Base-by-base conservation (phyloP, 164 flowering plant species). In the Saururus chinensis region DNA sequence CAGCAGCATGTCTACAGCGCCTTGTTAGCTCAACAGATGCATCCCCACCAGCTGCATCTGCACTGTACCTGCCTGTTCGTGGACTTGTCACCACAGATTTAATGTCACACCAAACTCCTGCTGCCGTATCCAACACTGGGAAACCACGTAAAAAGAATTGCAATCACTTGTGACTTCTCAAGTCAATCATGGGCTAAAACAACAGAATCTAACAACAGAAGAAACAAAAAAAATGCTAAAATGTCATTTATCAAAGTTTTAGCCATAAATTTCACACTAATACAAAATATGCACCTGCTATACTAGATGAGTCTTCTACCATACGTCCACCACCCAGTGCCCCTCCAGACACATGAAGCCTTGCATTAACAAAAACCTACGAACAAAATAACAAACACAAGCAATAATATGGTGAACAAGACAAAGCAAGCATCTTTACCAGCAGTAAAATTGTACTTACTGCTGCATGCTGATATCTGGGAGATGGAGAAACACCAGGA, bases 381-480 rank as follows among this genome's bases (percentile, higher is more conserved):
- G 63, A 65, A 20, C 20, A 42, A 52, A 19, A 40, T 53, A 10
- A 40, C n/a, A 0, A 4, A 66, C 11, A 11, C 51, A 52, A 20
- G 17, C 49, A 48, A 40, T n/a, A 41, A 45, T 51, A 35, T 52
- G 14, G 54, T 8, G n/a, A 25, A 58, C 48, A 48, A 58, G 19
- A 62, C 10, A 16, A 19, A 25, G 9, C 41, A 42, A 60, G 51
- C 49, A 71, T 70, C 42, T 8, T 19, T 49, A 21, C 13, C 40
- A 48, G 57, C 10, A 24, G 42, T 40, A 14, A 41, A 45, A 70
- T 7, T 45, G 60, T 64, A 81, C 92, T 42, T 71, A 95, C 99
- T 5, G 99, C 99, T 61, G 99, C 99, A 80, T 95, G 97, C 67
- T 91, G 99, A 82, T 95, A 95, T 87, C 99, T 88, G n/a, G 96